phyloP scores from a whole-genome alignment of 805 yeast genomes.

The Metschnikowia similis region DNA sequence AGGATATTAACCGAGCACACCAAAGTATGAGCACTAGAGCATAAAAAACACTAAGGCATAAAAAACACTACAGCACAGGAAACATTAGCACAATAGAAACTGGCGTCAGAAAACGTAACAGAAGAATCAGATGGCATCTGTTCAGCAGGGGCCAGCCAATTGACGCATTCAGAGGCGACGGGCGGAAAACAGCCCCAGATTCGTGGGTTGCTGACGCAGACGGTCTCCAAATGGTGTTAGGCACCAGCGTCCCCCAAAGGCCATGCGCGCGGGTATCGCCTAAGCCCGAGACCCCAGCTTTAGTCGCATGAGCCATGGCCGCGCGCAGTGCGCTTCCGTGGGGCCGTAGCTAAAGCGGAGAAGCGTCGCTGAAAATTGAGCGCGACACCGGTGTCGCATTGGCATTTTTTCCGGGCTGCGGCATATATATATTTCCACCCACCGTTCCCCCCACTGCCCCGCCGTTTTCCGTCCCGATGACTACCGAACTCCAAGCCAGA shows the following conservation, averaged over 20 bases:
- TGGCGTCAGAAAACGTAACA: too few species aligned
- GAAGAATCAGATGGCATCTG: too few species aligned
- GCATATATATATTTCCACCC: constrained; percentile 1
- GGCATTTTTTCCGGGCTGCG: constrained; percentile 4
- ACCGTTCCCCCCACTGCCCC: background rate
- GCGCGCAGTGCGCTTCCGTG: constrained; percentile 1
- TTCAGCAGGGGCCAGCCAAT: too few species aligned
- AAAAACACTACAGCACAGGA: too few species aligned
- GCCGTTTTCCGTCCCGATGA: constrained; percentile 8
- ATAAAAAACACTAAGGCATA: too few species aligned
- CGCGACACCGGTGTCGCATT: constrained; percentile 4
- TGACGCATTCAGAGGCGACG: too few species aligned
- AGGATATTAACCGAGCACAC: too few species aligned
- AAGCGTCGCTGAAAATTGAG: constrained; percentile 3
- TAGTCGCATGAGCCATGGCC: constrained; percentile 4
- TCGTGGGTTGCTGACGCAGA: too few species aligned
- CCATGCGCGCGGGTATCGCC: constrained; percentile 1
- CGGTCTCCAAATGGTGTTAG: too few species aligned
- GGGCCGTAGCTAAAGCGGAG: constrained; percentile 2
- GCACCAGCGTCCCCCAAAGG: background rate
- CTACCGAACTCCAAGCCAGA: constrained; percentile 18
- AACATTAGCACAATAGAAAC: too few species aligned
- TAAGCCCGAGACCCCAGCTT: constrained; percentile 4
- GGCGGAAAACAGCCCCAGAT: too few species aligned
- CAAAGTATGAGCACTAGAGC: too few species aligned